Percentiles rank a stretch among this genome's conserved stretches.
These are phyloP conservation scores for Geotrichum reessii DNA, from an alignment of 1,139 yeast genomes.

Conservation along the genomic window DNA sequence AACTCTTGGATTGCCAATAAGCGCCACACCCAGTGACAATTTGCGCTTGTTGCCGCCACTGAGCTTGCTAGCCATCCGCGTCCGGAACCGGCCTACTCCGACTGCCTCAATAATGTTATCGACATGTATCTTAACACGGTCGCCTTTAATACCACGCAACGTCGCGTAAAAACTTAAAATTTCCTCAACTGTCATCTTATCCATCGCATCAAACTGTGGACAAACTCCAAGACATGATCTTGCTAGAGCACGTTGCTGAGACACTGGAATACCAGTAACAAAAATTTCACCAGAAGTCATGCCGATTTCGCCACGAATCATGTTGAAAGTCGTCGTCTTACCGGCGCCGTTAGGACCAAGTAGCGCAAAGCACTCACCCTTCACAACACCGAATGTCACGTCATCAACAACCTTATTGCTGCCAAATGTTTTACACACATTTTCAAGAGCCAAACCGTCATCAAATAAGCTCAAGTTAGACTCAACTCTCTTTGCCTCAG, in stretches of 20 bases:
- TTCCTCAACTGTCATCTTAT: conserved; percentile 35
- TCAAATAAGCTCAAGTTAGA: conserved; percentile 20
- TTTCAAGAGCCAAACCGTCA: conserved; percentile 31
- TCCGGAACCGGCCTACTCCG: conserved; percentile 32
- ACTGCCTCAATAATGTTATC: conserved; percentile 48
- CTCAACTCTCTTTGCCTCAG: conserved; percentile 22
- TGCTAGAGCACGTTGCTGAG: conserved; percentile 30
- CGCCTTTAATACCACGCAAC: conserved; percentile 31
- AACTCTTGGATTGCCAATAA: conserved; percentile 86
- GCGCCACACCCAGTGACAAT: conserved; percentile 93
- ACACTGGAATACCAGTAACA: conserved; percentile 33
- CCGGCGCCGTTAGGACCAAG: conserved; percentile 99
- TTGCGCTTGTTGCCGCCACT: conserved; percentile 99
- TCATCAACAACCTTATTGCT: conserved; percentile 32
- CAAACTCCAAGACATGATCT: conserved; percentile 37
- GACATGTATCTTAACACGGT: conserved; percentile 82
- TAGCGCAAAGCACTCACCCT: conserved; percentile 36
- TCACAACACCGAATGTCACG: conserved; percentile 35
- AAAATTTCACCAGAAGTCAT: conserved; percentile 32
- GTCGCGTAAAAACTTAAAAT: conserved; percentile 34
- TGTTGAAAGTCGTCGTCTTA: conserved; percentile 76
- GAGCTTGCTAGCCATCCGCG: conserved; percentile 40
- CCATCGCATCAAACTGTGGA: conserved; percentile 40
- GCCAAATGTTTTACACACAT: conserved; percentile 32
- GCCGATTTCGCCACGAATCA: conserved; percentile 50